Evolutionary conservation across 2,329 filamentous ascomycete species (phyloP).

Genomic region (Fusarium musae): DNA sequence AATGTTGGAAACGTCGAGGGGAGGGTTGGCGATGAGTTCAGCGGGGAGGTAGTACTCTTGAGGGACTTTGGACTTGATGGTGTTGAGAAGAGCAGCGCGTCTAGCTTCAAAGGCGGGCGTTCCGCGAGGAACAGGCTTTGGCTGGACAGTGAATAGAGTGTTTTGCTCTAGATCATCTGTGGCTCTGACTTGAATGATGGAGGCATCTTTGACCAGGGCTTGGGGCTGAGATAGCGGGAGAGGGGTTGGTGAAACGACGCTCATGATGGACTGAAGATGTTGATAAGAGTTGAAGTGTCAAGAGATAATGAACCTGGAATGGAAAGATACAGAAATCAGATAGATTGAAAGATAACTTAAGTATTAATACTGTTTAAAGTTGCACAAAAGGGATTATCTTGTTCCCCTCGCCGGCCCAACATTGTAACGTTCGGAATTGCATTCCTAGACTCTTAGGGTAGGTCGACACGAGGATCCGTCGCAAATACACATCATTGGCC

Average conservation of each 20-base stretch:
- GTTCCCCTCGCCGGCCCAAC: neutral
- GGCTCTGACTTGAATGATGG: neutral
- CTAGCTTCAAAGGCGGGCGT: neutral
- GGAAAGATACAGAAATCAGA: neutral
- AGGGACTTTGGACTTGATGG: neutral
- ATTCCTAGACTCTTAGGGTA: neutral
- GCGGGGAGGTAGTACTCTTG: neutral
- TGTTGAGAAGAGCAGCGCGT: neutral
- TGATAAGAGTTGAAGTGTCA: no score
- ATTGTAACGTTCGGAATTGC: neutral
- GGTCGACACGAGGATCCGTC: neutral
- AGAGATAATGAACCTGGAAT: neutral
- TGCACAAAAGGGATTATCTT: fast-evolving
- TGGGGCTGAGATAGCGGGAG: neutral
- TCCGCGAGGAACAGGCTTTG: neutral
- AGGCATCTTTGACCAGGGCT: neutral
- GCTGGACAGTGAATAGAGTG: slow-evolving; percentile 49
- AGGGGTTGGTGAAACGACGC: neutral
- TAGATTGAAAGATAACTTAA: neutral
- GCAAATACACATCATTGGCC: neutral
- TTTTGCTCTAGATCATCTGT: slow-evolving; percentile 21
- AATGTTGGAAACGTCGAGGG: neutral
- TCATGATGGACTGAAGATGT: neutral
- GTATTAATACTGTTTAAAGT: neutral
- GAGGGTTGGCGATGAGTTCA: neutral